Evolutionary conservation across 2,329 filamentous ascomycete species (phyloP), one percentile per base, ranked within the genome.

Genomic region (Cordyceps tenuipes): DNA sequence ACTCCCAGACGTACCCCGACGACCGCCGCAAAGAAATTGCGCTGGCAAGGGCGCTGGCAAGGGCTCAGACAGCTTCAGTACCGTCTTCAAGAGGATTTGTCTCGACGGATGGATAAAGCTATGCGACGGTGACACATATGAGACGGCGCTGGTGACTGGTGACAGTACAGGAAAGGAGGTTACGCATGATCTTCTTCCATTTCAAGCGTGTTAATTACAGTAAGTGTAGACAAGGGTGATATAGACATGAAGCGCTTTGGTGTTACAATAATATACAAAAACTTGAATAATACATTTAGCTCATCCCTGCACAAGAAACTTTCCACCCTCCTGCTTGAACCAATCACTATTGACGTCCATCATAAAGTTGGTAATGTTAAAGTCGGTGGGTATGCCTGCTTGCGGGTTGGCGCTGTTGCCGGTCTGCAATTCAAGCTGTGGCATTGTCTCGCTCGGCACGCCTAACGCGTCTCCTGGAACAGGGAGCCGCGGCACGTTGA

Each of bases 401-500:
- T 67, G 64, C 31, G 69, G 64, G 34, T 29, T 39, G 69, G 71
- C 56, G 65, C 66, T 23, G 46, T 70, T 73, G 58, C 61, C 66
- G 31, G 68, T 64, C 13, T 70, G 64, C 63, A 70, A 66, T 4
- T 66, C 68, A n/a, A 64, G 62, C n/a, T 44, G 49, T 65, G 65
- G 34, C 57, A 62, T 55, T 57, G 62, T 50, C 64, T 62, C 46
- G 64, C 59, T 29, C 63, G 64, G 12, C 58, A 65, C 19, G 29
- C 61, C 6, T 64, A 66, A 1, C 61, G 61, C 21, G 68, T 66
- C n/a, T 29, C 59, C 31, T 49, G 63, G 57, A 53, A 81, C 72
- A 0, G 83, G 81, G 26, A 96, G 76, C 19, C 91, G 79, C 1
- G 92, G 92, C 60, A 95, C 85, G 69, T 96, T 96, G 79, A 96